Evolutionary conservation across 768 basidiomycete genomes (phyloP).

Genomic region (Leccinellum rugosiceps): DNA sequence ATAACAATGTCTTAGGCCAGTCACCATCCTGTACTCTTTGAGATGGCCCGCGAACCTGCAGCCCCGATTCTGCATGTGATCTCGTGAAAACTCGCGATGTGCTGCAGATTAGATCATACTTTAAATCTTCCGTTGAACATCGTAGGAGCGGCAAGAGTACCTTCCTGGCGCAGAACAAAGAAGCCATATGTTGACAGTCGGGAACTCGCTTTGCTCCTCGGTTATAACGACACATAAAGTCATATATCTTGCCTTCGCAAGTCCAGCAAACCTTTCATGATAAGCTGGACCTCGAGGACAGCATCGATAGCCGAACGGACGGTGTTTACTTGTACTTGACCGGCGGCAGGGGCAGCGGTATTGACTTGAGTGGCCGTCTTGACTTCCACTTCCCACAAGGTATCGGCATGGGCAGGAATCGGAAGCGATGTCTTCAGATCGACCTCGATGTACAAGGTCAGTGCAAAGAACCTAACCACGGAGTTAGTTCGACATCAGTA

Average conservation of each 20-base stretch:
- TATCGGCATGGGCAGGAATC: conserved; percentile 73
- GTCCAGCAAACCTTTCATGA: conserved; percentile 84
- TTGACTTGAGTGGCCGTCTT: conserved; percentile 78
- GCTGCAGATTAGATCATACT: not conserved
- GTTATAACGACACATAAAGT: not conserved
- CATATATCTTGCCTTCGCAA: conserved; percentile 70
- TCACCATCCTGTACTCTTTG: not conserved
- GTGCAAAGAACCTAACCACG: not conserved
- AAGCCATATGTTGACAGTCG: not conserved
- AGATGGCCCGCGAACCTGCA: too few relatives aligned
- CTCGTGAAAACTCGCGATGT: too few relatives aligned
- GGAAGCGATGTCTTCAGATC: conserved; percentile 74
- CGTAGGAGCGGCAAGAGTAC: not conserved
- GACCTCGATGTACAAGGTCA: conserved; percentile 41
- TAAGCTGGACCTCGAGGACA: conserved; percentile 73
- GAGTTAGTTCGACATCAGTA: conserved; percentile 23
- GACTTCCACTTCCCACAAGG: conserved; percentile 86
- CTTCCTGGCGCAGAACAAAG: not conserved
- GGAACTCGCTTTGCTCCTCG: not conserved
- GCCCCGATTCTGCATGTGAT: not conserved
- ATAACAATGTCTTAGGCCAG: not conserved
- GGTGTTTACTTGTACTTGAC: conserved; percentile 59
- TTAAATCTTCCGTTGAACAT: not conserved
- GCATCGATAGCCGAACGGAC: conserved; percentile 68
- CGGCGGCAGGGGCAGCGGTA: conserved; percentile 43